Percentiles rank a stretch among this genome's conserved stretches.
phyloP scores from a whole-genome alignment of 768 basidiomycete genomes.

The Lactarius hengduanensis region DNA sequence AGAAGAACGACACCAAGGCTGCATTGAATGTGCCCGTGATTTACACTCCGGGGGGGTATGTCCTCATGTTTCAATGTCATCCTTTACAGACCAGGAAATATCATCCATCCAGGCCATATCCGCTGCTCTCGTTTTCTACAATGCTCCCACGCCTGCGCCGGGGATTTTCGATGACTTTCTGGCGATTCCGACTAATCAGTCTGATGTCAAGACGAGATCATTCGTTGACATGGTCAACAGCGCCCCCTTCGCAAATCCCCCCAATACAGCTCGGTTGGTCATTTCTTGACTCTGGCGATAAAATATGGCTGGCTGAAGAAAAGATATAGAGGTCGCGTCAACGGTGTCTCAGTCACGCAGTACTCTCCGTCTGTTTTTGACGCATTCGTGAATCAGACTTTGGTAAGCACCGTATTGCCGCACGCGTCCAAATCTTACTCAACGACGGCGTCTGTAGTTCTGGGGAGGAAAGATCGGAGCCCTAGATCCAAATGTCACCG shows the following conservation, averaged over 20 bases:
- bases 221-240: neutral
- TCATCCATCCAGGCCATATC: no score
- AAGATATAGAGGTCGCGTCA: neutral
- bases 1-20: no score
- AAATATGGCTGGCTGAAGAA: neutral
- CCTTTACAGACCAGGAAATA: no score
- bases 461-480: neutral
- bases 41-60: no score
- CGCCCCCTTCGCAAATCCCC: neutral
- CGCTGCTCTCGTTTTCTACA: no score
- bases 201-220: slow-evolving; percentile 5
- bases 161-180: slow-evolving; percentile 2
- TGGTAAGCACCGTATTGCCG: neutral
- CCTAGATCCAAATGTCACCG: neutral
- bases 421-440: neutral
- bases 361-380: slow-evolving; percentile 5
- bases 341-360: neutral
- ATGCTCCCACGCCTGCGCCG: no score
- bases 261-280: neutral
- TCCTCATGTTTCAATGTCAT: no score
- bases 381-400: neutral
- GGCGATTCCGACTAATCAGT: slow-evolving; percentile 10
- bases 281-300: neutral
- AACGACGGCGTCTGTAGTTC: neutral
- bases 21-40: no score